Evolutionary conservation across 139 green algal genomes (phyloP).

Genomic region (Edaphochlamys debaryana): DNA sequence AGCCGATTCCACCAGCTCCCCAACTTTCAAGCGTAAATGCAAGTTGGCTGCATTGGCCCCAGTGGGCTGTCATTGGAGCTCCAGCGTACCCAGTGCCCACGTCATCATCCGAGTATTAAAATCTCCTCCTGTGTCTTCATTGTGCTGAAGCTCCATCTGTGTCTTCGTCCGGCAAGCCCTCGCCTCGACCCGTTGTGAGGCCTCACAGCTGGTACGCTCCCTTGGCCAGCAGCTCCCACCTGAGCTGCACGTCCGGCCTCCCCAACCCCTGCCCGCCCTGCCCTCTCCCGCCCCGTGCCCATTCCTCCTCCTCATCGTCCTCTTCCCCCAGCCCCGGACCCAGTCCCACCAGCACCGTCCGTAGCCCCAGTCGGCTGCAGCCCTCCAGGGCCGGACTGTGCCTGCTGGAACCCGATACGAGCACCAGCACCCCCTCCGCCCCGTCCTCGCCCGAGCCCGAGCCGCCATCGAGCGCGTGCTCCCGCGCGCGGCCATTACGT

Average conservation of each 20-base stretch:
- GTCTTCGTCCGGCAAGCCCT: too few species aligned
- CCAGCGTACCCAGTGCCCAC: too few species aligned
- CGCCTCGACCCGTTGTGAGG: too few species aligned
- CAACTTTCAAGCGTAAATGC: too few species aligned
- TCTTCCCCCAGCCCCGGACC: background rate
- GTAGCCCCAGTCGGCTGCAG: constrained; percentile 21
- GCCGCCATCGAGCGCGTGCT: background rate
- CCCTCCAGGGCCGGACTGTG: background rate
- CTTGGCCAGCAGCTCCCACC: background rate
- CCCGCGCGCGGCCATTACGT: background rate
- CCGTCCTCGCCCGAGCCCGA: background rate
- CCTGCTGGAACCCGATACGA: constrained; percentile 12
- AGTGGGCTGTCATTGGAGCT: too few species aligned
- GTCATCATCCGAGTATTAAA: too few species aligned
- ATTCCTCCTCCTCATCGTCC: background rate
- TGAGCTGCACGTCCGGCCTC: background rate
- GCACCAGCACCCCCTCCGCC: background rate
- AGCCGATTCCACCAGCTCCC: too few species aligned
- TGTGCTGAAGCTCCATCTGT: too few species aligned
- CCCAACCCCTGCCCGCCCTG: background rate
- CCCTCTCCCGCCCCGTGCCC: background rate
- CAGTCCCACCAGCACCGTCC: constrained; percentile 20
- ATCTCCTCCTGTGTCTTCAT: too few species aligned
- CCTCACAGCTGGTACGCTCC: background rate
- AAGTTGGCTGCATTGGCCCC: too few species aligned